Evolutionary conservation across 768 basidiomycete genomes (phyloP).

Genomic region (Nidularia pulvinata): DNA sequence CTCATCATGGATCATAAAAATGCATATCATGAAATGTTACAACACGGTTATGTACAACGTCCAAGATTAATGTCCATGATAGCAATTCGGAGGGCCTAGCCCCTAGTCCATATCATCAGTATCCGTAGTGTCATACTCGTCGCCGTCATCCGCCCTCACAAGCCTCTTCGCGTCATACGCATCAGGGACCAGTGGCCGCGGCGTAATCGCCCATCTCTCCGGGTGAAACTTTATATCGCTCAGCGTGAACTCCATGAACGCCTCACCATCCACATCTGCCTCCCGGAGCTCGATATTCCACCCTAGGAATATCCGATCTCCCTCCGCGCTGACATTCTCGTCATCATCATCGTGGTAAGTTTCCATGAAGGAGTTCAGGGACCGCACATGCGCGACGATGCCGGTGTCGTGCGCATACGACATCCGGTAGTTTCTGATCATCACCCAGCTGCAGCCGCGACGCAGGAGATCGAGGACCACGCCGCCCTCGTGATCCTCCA

Average conservation of each 20-base stretch:
- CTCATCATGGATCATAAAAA: too few species aligned
- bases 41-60: too few species aligned
- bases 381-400: background rate
- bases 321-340: conserved; percentile 13
- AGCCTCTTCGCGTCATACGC: conserved; percentile 29
- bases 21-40: too few species aligned
- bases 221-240: conserved; percentile 26
- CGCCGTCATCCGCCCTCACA: conserved; percentile 22
- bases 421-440: conserved; percentile 1
- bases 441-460: conserved; percentile 2
- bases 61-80: background rate
- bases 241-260: conserved; percentile 39
- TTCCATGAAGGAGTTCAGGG: conserved; percentile 1
- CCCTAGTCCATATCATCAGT: conserved; percentile 14
- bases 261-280: conserved; percentile 42
- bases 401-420: background rate
- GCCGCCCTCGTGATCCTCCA: conserved; percentile 18
- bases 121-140: conserved; percentile 31
- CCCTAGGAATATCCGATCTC: conserved; percentile 55
- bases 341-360: conserved; percentile 25
- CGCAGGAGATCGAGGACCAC: conserved; percentile 8
- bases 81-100: background rate
- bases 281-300: conserved; percentile 62
- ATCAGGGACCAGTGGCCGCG: conserved; percentile 15
- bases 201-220: conserved; percentile 28